These are phyloP conservation scores for Adansonia rubrostipa DNA, from an alignment of 441 rosid species.

Conservation along the genomic window DNA sequence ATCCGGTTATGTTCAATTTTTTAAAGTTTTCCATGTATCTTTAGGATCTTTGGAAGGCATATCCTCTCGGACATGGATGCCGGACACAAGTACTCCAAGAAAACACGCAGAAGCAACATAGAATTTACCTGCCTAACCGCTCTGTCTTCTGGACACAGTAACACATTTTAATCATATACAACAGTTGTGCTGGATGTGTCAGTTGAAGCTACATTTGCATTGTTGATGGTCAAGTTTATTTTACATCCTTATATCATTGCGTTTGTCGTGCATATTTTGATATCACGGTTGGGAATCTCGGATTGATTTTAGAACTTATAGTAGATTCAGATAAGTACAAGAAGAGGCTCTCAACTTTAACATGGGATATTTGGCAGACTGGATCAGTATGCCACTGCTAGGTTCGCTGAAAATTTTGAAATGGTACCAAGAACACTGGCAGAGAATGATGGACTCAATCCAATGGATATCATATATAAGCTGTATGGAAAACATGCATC, in stretches of 20 bases:
- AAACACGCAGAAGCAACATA: too few species aligned
- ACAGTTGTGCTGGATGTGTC: not conserved
- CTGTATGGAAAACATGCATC: conserved; percentile 58
- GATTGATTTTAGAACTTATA: not conserved
- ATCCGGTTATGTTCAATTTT: too few species aligned
- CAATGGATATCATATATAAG: not conserved
- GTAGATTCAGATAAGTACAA: not conserved
- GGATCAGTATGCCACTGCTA: not conserved
- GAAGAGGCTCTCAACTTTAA: not conserved
- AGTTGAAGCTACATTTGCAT: not conserved
- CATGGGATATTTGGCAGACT: not conserved
- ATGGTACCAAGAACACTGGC: not conserved
- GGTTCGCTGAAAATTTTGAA: not conserved
- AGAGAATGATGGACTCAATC: not conserved
- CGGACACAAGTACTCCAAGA: too few species aligned
- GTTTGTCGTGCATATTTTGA: not conserved
- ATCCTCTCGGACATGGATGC: too few species aligned
- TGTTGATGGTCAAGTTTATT: not conserved
- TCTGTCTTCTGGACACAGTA: not conserved
- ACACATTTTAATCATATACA: too few species aligned
- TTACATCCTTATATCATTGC: too few species aligned
- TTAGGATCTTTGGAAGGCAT: too few species aligned
- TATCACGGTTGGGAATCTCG: not conserved
- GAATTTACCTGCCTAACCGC: not conserved
- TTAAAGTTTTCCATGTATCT: too few species aligned